phyloP scores from a whole-genome alignment of 345 rosid species.

The Moringa oleifera region DNA sequence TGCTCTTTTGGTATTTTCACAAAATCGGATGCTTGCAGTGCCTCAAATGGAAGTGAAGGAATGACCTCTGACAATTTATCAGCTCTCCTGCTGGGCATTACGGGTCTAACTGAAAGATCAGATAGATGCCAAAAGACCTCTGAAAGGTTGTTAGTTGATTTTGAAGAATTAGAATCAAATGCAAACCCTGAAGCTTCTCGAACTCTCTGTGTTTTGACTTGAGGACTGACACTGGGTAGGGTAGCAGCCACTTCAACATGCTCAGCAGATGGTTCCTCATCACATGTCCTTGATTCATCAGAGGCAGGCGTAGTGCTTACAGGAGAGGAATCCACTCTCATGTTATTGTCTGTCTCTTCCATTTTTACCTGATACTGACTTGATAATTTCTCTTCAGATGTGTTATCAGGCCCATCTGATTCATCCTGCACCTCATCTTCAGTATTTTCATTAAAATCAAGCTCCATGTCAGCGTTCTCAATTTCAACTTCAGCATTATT shows the following conservation, averaged over 20 bases:
- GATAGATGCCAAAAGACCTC: slow-evolving; percentile 89
- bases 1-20: slow-evolving; percentile 73
- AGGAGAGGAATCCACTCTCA: slow-evolving; percentile 30
- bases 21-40: slow-evolving; percentile 64
- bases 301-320: slow-evolving; percentile 33
- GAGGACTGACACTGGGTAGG: slow-evolving; percentile 65
- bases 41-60: slow-evolving; percentile 81
- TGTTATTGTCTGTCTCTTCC: slow-evolving; percentile 38
- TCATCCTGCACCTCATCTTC: slow-evolving; percentile 84
- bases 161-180: slow-evolving; percentile 48
- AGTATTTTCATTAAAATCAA: slow-evolving; percentile 79
- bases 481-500: slow-evolving; percentile 86
- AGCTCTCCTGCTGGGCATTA: slow-evolving; percentile 92
- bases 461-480: slow-evolving; percentile 96
- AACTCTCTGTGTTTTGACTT: slow-evolving; percentile 47
- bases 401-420: slow-evolving; percentile 50
- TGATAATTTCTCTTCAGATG: slow-evolving; percentile 29
- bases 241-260: slow-evolving; percentile 49
- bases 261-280: slow-evolving; percentile 55
- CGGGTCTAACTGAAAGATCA: slow-evolving; percentile 95
- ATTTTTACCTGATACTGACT: slow-evolving; percentile 29
- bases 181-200: slow-evolving; percentile 48
- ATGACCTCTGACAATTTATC: slow-evolving; percentile 54
- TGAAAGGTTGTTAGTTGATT: slow-evolving; percentile 50
- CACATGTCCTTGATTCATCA: slow-evolving; percentile 43